Percentiles rank a stretch among this genome's conserved stretches.
These are phyloP conservation scores for Diaporthe aspalathi DNA, from an alignment of 2,329 filamentous ascomycete species.

Conservation along the genomic window DNA sequence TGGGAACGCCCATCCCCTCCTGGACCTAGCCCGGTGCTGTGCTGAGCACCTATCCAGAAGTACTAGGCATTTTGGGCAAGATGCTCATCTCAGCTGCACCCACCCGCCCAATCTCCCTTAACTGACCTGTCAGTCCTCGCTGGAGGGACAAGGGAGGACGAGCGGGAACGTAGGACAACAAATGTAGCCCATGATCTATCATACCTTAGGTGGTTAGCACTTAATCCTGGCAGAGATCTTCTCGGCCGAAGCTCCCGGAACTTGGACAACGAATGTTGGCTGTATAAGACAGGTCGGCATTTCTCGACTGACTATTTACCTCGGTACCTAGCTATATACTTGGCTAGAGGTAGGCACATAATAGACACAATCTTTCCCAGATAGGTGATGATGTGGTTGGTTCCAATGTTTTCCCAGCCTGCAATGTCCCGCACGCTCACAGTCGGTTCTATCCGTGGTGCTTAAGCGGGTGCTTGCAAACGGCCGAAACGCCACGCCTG, in stretches of 20 bases:
- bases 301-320: neutral
- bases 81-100: constrained; percentile 26
- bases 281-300: neutral
- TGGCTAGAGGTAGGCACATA: neutral
- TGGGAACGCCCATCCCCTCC: constrained; percentile 7
- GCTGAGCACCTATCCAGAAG: neutral
- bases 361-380: too few species aligned
- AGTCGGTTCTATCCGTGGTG: neutral
- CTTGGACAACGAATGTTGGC: constrained; percentile 5
- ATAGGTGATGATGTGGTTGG: neutral
- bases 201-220: neutral
- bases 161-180: neutral
- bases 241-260: constrained; percentile 26
- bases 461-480: neutral
- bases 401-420: too few species aligned
- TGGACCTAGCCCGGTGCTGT: neutral
- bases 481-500: neutral
- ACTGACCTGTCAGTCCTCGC: constrained; percentile 1
- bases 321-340: neutral
- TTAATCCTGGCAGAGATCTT: neutral
- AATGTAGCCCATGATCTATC: neutral
- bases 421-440: too few species aligned
- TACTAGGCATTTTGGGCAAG: constrained; percentile 6
- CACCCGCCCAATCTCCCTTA: neutral
- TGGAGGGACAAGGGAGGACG: neutral